Evolutionary conservation across 257 asterid species (phyloP), one percentile per base, ranked within the genome.

Genomic region (Nicotiana tabacum): DNA sequence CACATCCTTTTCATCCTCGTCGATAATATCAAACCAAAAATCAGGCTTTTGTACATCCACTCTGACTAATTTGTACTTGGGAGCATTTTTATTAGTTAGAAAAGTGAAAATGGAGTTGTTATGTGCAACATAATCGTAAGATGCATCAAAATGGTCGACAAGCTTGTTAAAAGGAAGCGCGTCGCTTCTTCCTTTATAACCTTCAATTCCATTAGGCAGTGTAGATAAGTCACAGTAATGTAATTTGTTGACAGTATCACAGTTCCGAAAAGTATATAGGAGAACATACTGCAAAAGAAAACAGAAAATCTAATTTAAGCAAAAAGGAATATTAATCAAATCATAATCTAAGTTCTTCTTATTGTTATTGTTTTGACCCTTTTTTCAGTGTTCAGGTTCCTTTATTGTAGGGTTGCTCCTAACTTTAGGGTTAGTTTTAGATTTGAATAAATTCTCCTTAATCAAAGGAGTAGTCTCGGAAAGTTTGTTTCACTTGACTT

Each of bases 231-330:
- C 93, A 86, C 95, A 96, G 90, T 90, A 93, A 86, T 92, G 93
- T 72, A 96, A 39, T 86, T 94, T 92, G 92, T 96, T 96, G 84
- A 88, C 92, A 16, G 99, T 98, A 81, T 93, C 98, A 87, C 99
- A 96, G 83, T 87, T 88, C 87, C 90, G 91, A 18, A n/a, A 55
- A 60, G 85, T 91, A 82, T 88, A 90, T 68, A 92, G 83, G 53
- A 96, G 92, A 83, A 90, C 92, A 85, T 93, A 96, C 99, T 96
- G 98, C 94, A 91, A 67, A 69, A 74, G 32, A 18, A 81, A 83
- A 82, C 10, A 39, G 9, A 70, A 70, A 39, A 2, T n/a, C 5
- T 18, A 0, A 4, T 35, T 68, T 37, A 68, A 55, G 6, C 17
- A 18, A 24, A 55, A 72, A 24, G 37, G 78, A 21, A 43, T 70